Conservation (phyloP, 2,329 filamentous ascomycete genomes). For the Calonectria fujianensis region DNA sequence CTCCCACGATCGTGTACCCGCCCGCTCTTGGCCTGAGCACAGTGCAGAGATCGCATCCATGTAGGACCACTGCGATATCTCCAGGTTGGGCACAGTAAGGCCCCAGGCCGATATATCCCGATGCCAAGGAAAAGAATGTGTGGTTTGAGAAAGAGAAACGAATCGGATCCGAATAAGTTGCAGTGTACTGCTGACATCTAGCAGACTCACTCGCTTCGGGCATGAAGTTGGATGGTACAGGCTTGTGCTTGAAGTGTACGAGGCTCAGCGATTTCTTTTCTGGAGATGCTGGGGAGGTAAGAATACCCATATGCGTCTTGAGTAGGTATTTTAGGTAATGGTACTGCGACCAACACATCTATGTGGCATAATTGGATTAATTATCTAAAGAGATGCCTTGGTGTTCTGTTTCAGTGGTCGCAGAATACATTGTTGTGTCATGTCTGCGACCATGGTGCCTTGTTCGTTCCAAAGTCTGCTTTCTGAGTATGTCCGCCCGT, state of each 20-base stretch:
- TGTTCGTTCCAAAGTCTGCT: too few relatives aligned
- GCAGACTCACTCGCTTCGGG: neutral
- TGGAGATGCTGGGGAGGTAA: neutral
- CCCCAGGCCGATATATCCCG: neutral
- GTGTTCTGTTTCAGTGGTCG: too few relatives aligned
- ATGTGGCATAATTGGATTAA: too few relatives aligned
- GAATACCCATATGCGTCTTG: too few relatives aligned
- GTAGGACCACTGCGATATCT: neutral
- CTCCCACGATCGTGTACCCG: neutral
- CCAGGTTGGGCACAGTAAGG: neutral
- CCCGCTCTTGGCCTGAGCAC: neutral
- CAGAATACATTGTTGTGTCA: too few relatives aligned
- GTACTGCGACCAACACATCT: too few relatives aligned
- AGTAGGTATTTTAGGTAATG: too few relatives aligned
- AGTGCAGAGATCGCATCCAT: neutral
- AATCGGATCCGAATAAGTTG: neutral
- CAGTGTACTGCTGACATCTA: neutral
- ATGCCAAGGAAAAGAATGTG: neutral
- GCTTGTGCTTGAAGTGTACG: neutral
- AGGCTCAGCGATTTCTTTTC: neutral
- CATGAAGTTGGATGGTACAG: neutral
- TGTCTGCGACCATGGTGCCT: too few relatives aligned
- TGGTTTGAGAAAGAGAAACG: neutral
- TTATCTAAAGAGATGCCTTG: too few relatives aligned
- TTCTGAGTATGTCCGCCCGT: too few relatives aligned